Evolutionary conservation across 1,284 basidiomycete species (phyloP), one percentile per base, ranked within the genome.

Genomic region (Hemileia vastatrix): DNA sequence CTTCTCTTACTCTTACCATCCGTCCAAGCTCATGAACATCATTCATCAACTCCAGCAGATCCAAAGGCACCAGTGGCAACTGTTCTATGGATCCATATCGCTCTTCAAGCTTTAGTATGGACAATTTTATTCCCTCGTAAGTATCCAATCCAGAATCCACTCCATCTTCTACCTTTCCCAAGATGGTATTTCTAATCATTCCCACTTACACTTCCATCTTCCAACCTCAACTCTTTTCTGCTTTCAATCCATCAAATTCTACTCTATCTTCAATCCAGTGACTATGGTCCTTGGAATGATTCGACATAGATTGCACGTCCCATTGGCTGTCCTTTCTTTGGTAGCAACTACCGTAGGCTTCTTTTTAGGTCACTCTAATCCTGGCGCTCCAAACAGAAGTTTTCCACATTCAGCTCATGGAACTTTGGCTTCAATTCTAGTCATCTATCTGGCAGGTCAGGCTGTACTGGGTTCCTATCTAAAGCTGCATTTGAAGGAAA

Each of bases 401-500:
- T 75, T 74, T 62, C 67, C 67, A 9, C 69, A 72, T 49, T 71
- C 71, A 2, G 71, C 70, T 11, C 74, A 76, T 57, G 72, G 72
- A 47, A 70, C 72, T 11, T 57, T 72, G 27, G 72, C 72, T 2
- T 67, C 61, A 6, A 23, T 73, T 1, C 53, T 75, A 31, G 65
- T 75, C 48, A 65, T 70, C 52, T 67, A 70, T 44, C 65, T 76
- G 71, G 79, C 1, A 15, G 1, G 66, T 1, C 93, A 96, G 77
- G 79, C 87, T 6, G 72, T 74, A 15, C 79, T 90, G 55, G 93
- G 93, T 4, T 81, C 92, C 64, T 97, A 95, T 77, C 84, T 97
- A 66, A 96, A 94, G 77, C 79, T 94, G 3, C 94, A 97, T 76
- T 84, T 96, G 19, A 82, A 92, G 66, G 89, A 96, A 77, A 58